Evolutionary conservation across 1,284 basidiomycete genomes (phyloP).

Genomic region (Trametes polyzona): DNA sequence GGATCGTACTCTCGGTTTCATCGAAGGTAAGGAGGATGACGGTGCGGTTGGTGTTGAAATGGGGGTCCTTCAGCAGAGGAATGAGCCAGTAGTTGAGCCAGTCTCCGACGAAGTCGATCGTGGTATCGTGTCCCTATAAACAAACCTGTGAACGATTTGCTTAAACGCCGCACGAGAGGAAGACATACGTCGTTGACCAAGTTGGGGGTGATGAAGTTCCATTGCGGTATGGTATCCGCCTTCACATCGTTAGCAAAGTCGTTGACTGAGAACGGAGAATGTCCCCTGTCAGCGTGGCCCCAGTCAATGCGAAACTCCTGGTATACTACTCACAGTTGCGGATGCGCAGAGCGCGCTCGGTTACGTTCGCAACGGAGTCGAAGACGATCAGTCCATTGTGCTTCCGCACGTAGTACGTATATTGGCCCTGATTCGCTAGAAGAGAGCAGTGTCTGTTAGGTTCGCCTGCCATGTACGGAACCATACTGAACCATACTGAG

Average conservation of each 20-base stretch:
- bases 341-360: slow-evolving; percentile 50
- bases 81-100: slow-evolving; percentile 61
- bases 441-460: neutral
- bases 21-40: slow-evolving; percentile 62
- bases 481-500: slow-evolving; percentile 38
- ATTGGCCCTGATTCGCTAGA: slow-evolving; percentile 40
- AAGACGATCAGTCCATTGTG: slow-evolving; percentile 63
- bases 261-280: slow-evolving; percentile 42
- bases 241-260: slow-evolving; percentile 58
- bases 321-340: slow-evolving; percentile 57
- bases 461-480: too few species aligned
- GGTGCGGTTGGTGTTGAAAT: slow-evolving; percentile 55
- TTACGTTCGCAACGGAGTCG: slow-evolving; percentile 49
- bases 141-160: neutral
- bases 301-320: neutral
- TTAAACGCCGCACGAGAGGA: neutral
- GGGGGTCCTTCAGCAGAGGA: slow-evolving; percentile 50
- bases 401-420: slow-evolving; percentile 61
- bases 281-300: neutral
- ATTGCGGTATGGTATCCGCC: slow-evolving; percentile 58
- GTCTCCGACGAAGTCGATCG: slow-evolving; percentile 48
- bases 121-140: slow-evolving; percentile 55
- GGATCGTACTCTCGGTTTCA: slow-evolving; percentile 51
- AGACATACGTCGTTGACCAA: slow-evolving; percentile 49
- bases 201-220: slow-evolving; percentile 71